phyloP scores from a whole-genome alignment of 1,284 basidiomycete genomes.

The Apiotrichum brassicae region DNA sequence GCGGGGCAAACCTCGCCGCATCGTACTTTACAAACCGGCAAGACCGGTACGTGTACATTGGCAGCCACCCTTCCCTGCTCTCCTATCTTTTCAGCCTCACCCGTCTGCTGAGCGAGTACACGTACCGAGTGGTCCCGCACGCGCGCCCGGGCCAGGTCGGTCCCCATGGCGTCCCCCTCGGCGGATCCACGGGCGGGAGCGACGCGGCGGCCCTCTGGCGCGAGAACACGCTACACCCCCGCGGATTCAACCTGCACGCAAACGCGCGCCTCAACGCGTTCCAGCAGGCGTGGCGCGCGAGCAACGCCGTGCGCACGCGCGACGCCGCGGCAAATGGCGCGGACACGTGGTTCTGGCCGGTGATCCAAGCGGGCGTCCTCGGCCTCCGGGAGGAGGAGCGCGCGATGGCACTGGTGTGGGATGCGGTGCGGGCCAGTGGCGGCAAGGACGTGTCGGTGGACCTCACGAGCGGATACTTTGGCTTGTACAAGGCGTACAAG shows the following conservation, averaged over 20 bases:
- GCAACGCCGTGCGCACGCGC: slow-evolving; percentile 32
- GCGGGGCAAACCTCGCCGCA: slow-evolving; percentile 88
- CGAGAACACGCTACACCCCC: slow-evolving; percentile 27
- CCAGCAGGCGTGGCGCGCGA: slow-evolving; percentile 42
- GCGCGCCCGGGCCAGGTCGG: slow-evolving; percentile 8
- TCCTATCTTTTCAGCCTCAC: slow-evolving; percentile 80
- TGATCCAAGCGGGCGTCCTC: slow-evolving; percentile 80
- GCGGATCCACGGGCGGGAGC: slow-evolving; percentile 5
- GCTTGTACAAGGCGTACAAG: slow-evolving; percentile 76
- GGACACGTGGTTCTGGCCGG: slow-evolving; percentile 64
- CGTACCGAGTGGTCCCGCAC: slow-evolving; percentile 51
- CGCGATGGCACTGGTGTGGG: slow-evolving; percentile 50
- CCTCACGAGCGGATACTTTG: slow-evolving; percentile 93
- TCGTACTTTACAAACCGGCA: slow-evolving; percentile 94
- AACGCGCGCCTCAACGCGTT: slow-evolving; percentile 43
- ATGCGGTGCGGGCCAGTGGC: slow-evolving; percentile 20
- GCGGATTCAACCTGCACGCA: slow-evolving; percentile 37
- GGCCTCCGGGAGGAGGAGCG: slow-evolving; percentile 73
- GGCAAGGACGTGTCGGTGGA: slow-evolving; percentile 47
- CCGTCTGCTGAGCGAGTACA: slow-evolving; percentile 62
- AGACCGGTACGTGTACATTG: slow-evolving; percentile 84
- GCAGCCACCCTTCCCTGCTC: slow-evolving; percentile 58
- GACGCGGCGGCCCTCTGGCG: slow-evolving; percentile 14
- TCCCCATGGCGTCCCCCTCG: slow-evolving; percentile 8
- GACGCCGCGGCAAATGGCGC: slow-evolving; percentile 23